Percentiles rank a stretch among this genome's conserved stretches.
Conservation (phyloP, 2,329 filamentous ascomycete species). For the Cytospora chrysosperma region DNA sequence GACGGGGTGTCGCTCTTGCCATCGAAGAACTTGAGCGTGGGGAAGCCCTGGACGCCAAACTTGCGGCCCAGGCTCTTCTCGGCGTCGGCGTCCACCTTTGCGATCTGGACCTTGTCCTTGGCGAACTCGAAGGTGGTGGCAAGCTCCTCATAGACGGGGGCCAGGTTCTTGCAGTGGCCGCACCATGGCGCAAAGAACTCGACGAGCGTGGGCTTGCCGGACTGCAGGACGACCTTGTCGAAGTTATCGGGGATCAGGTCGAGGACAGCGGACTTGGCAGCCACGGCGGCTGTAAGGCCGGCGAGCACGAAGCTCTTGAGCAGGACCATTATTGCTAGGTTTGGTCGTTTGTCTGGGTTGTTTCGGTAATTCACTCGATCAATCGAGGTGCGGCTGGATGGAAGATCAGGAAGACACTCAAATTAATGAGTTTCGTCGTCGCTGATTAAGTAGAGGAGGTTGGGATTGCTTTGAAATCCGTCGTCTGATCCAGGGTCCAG, state of each 20-base stretch:
- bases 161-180: conserved; percentile 97
- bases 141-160: conserved; percentile 91
- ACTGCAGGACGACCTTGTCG: conserved; percentile 83
- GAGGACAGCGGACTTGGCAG: conserved; percentile 78
- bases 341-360: conserved; percentile 1
- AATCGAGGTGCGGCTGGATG: neutral
- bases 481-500: conserved; percentile 3
- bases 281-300: conserved; percentile 53
- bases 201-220: conserved; percentile 91
- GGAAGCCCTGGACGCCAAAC: conserved; percentile 91
- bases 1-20: conserved; percentile 83
- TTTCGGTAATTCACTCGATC: conserved; percentile 3
- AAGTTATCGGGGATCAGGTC: conserved; percentile 92
- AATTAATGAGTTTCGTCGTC: conserved; percentile 3
- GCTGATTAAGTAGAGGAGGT: neutral
- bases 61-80: conserved; percentile 81
- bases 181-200: conserved; percentile 99
- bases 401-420: conserved; percentile 13
- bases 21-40: conserved; percentile 96
- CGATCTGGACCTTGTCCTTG: conserved; percentile 75
- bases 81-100: conserved; percentile 92
- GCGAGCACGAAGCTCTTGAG: conserved; percentile 61
- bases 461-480: conserved; percentile 38
- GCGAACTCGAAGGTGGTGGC: conserved; percentile 70
- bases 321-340: conserved; percentile 48